Evolutionary conservation across 495 filamentous ascomycete genomes (phyloP).

Genomic region (Aspergillus coremiiformis): DNA sequence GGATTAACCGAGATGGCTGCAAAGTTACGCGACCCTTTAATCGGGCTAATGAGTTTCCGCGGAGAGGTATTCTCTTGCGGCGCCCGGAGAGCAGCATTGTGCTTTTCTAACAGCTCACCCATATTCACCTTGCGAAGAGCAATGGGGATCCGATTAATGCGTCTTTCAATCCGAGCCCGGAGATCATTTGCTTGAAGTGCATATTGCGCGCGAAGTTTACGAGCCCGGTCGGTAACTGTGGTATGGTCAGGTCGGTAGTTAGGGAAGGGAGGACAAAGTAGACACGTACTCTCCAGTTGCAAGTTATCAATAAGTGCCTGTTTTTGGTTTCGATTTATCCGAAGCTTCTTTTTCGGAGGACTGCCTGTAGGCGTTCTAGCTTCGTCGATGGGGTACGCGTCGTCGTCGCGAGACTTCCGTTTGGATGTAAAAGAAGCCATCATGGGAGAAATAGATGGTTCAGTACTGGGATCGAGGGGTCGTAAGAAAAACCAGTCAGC

Average conservation of each 20-base stretch:
- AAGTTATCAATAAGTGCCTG: conserved; percentile 87
- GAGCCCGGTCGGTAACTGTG: conserved; percentile 81
- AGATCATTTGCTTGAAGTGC: conserved; percentile 78
- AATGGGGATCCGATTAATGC: conserved; percentile 85
- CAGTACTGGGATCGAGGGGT: background rate
- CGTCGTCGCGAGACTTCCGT: conserved; percentile 50
- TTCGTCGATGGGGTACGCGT: conserved; percentile 23
- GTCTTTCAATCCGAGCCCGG: conserved; percentile 80
- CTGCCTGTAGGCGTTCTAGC: conserved; percentile 46
- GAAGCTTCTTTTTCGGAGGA: conserved; percentile 54
- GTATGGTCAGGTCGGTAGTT: conserved; percentile 1
- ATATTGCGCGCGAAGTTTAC: conserved; percentile 87
- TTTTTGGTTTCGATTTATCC: conserved; percentile 72
- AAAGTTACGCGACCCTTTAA: conserved; percentile 25
- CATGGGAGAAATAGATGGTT: conserved; percentile 2
- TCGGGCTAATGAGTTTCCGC: conserved; percentile 23
- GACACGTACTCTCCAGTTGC: conserved; percentile 74
- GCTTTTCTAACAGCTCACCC: conserved; percentile 65
- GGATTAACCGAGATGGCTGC: conserved; percentile 25
- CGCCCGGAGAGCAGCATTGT: conserved; percentile 29
- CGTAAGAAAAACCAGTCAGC: background rate
- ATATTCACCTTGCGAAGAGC: conserved; percentile 74
- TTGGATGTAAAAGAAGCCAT: conserved; percentile 54
- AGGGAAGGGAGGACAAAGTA: background rate
- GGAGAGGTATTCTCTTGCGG: conserved; percentile 24